A percentile compares a stretch with the other conserved stretches of the same genome.
phyloP scores from a whole-genome alignment of 73 alveolate species.

The Stentor roeselii region DNA sequence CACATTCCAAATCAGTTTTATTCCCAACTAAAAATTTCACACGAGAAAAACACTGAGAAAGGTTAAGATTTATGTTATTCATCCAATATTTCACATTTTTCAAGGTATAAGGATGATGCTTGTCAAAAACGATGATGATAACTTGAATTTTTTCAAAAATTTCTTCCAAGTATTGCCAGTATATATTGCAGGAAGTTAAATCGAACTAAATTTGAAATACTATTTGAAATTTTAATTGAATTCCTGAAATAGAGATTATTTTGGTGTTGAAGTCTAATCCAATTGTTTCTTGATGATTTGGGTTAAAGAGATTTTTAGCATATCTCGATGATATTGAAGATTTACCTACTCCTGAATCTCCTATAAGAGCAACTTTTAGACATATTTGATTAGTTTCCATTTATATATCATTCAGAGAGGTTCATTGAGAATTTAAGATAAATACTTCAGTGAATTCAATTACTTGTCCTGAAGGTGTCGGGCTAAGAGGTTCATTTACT shows the following conservation, averaged over 20 bases:
- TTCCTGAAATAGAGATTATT: no score
- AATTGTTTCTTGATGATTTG: neutral
- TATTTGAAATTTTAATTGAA: no score
- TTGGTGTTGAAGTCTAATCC: neutral
- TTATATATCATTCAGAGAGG: no score
- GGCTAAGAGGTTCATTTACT: neutral
- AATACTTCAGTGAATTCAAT: neutral
- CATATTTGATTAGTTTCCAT: neutral
- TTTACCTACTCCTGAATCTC: constrained; percentile 3
- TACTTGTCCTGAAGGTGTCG: neutral
- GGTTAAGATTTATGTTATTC: no score
- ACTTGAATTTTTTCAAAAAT: no score
- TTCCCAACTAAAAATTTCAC: constrained; percentile 70
- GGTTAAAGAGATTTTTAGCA: neutral
- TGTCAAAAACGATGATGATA: no score
- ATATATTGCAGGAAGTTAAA: no score
- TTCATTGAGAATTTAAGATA: no score
- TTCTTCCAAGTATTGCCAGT: no score
- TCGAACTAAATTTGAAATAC: no score
- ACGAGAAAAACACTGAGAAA: constrained; percentile 45
- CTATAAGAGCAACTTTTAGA: neutral
- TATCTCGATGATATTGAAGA: neutral
- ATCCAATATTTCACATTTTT: no score
- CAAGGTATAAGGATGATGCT: no score
- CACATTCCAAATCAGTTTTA: constrained; percentile 55